Evolutionary conservation across 768 basidiomycete species (phyloP), one percentile per base, ranked within the genome.

Genomic region (Lentinus brumalis): DNA sequence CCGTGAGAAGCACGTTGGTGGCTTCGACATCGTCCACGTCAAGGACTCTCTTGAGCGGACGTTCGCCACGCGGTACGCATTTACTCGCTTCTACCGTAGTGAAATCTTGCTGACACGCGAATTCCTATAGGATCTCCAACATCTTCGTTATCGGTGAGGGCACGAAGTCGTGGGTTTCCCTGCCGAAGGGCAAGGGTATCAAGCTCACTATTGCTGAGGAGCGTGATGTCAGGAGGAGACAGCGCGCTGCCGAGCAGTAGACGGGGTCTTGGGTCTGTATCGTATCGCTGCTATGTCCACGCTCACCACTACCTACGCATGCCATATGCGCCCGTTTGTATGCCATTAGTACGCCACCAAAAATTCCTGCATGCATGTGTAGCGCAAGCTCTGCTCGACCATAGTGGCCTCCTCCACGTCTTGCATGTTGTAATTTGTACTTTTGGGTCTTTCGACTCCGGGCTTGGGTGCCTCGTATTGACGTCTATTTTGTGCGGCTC

Each of bases 61-160:
- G 51, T 99, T 98, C 71, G 96, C 97, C 66, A 99, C 97, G 69
- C 94, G 96, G 94, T 96, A 74, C 60, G 88, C 80, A 18, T 15
- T n/a, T 16, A 7, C 26, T 29, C 4, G 2, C 21, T 16, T 26
- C 18, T 26, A 26, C 21, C 21, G 21, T 26, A 2, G 21, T 26
- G 21, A 26, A 26, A 1, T 2, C 21, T 26, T 26, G 32, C 2
- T 9, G 39, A 4, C 7, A 30, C 6, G 29, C 55, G 30, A 42
- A 45, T 38, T 47, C 38, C n/a, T 6, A 4, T 66, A 97, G 95
- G 73, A 85, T 98, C 63, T 88, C 91, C 70, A 99, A 98, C 85
- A 93, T 99, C 74, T 98, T 98, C 79, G 90, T 99, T 71, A 93
- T 98, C 64, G 97, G 97, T 65, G 91, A 97, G 80, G 95, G 95